Base-by-base conservation (phyloP, 208 protist species). In the Crithidia fasciculata region DNA sequence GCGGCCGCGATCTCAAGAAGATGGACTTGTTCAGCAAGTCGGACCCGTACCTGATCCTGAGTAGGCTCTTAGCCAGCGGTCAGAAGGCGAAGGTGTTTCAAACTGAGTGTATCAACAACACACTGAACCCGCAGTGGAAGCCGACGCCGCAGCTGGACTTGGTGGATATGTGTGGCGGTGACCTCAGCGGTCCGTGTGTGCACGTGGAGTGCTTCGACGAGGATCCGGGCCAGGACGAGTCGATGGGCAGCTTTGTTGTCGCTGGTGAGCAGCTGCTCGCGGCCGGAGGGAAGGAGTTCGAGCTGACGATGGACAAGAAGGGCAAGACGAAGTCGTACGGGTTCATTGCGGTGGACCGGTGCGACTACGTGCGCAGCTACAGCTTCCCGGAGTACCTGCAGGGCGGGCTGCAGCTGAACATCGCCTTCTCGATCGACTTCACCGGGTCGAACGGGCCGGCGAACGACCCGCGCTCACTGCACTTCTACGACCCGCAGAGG, bases 401-500 rank as follows among this genome's bases (percentile, higher is more conserved):
- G 12, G 69, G 54, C 5, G 89, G 87, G 8, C 62, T 82, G 68
- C 65, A 93, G 62, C 82, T 95, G 18, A 88, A 87, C 45, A 72
- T 95, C 12, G 75, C 77, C 50, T 78, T 95, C 62, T 89, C 80
- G 13, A 88, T 95, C 54, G 91, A 95, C 71, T 95, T 95, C 66
- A 95, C 86, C 4, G 80, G 66, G 2, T 89, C 80, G 41, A 95
- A 95, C 67, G 81, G 84, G 0, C 61, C 86, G 36, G 80, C 82
- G 59, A 50, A 47, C 15, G 71, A 83, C 19, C 83, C 86, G 64
- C 49, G 60, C 60, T 92, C 86, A 50, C 78, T 95, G 49, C 90
- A 95, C 75, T 88, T 84, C 72, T 79, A 75, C 47, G 19, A 69
- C 60, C 77, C 72, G 40, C 5, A 28, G 16, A 53, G 50, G 13